phyloP scores from a whole-genome alignment of 176 grass and related monocot genomes.

The Oropetium thomaeum region DNA sequence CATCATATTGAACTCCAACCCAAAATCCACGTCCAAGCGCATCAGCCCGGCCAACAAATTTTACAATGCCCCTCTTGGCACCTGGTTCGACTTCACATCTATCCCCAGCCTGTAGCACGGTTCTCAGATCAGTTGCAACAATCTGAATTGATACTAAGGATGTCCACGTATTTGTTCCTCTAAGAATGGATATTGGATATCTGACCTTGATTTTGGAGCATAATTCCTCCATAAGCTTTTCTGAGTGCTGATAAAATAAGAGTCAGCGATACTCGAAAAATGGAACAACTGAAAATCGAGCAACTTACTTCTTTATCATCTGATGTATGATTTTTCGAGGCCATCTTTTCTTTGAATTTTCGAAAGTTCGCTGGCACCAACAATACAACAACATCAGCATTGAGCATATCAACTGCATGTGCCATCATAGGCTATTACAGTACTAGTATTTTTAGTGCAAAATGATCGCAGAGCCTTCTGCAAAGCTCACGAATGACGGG shows the following conservation, averaged over 20 bases:
- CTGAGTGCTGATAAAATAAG: constrained; percentile 39
- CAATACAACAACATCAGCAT: constrained; percentile 9
- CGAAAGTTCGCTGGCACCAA: constrained; percentile 66
- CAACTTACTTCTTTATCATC: constrained; percentile 62
- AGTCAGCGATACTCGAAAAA: constrained; percentile 9
- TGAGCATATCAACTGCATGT: too few species aligned
- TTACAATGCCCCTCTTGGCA: constrained; percentile 77
- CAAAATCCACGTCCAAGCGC: constrained; percentile 80
- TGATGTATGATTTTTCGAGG: constrained; percentile 44
- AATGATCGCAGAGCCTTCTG: too few species aligned
- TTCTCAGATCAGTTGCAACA: constrained; percentile 4
- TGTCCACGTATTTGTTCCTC: background rate
- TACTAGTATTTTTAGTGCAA: too few species aligned
- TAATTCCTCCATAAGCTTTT: constrained; percentile 69
- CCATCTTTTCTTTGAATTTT: constrained; percentile 93
- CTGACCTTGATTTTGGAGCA: constrained; percentile 81
- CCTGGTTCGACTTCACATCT: constrained; percentile 96
- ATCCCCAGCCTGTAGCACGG: constrained; percentile 59
- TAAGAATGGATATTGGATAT: background rate
- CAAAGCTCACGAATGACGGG: too few species aligned
- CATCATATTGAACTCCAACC: constrained; percentile 90
- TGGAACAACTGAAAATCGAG: background rate
- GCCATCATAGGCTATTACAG: too few species aligned
- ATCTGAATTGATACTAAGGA: background rate
- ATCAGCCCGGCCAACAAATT: constrained; percentile 84